These are phyloP conservation scores for Dactylellina drechsleri DNA, from an alignment of 2,329 filamentous ascomycete genomes.

Conservation along the genomic window DNA sequence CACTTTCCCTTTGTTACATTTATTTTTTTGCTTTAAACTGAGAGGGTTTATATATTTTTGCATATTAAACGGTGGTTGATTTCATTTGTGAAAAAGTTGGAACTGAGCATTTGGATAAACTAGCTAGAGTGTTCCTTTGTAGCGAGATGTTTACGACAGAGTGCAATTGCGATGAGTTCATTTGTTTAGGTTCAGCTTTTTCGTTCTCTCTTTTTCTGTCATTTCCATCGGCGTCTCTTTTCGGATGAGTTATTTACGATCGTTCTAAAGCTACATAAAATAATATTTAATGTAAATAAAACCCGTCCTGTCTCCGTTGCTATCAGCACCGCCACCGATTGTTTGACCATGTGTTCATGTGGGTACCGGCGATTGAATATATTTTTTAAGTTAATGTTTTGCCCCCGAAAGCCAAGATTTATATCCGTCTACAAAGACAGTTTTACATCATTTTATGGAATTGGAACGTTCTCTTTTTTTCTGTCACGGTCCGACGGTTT, in stretches of 20 bases:
- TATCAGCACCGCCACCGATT: neutral
- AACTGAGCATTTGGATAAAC: slow-evolving; percentile 24
- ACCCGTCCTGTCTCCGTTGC: neutral
- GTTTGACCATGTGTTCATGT: too few species aligned
- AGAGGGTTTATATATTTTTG: neutral
- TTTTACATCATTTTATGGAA: too few species aligned
- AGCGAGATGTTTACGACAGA: slow-evolving; percentile 5
- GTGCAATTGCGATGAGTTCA: too few species aligned
- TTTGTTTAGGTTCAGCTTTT: neutral
- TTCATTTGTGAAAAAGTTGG: slow-evolving; percentile 23
- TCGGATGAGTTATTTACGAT: neutral
- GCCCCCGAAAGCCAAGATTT: too few species aligned
- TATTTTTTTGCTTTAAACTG: neutral
- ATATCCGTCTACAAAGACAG: too few species aligned
- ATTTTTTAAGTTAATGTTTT: too few species aligned
- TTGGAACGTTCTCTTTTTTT: too few species aligned
- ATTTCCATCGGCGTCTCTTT: neutral
- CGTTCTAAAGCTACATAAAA: slow-evolving; percentile 2
- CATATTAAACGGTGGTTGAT: neutral
- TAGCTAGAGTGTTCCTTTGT: slow-evolving; percentile 1
- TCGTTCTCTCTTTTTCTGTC: slow-evolving; percentile 4
- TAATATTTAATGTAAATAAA: slow-evolving; percentile 47
- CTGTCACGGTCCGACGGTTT: slow-evolving; percentile 5
- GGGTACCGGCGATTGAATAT: too few species aligned
- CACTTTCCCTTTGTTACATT: neutral